Base-by-base conservation (phyloP, 768 basidiomycete species). In the Pleurotus tuber-regium region DNA sequence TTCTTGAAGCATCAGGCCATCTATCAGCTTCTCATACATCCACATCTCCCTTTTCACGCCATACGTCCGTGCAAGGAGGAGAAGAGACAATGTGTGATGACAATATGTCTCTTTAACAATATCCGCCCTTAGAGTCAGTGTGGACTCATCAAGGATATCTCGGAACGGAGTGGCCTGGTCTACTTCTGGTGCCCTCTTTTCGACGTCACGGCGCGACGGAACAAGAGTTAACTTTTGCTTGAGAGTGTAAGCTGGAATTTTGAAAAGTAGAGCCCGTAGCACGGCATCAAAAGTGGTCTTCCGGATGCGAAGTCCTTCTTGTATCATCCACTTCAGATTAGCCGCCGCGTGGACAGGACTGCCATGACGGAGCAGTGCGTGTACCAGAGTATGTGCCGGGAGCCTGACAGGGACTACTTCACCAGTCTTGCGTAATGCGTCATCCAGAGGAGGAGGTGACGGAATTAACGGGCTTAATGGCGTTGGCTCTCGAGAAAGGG, bases 41-140 rank as follows among this genome's bases (percentile, higher is more conserved):
- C 46, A 48, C 30, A 21, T 48, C 18, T 48, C 46, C 23, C 46
- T 31, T 31, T 35, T 48, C 18, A 48, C 46, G 18, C 31, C 46
- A 19, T 48, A 31, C 23, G 4, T 7, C n/a, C 46, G 46, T 16
- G 46, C 46, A 9, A 48, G 29, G 5, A n/a, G 18, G 3, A 48
- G 46, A 19, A 48, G 46, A 21, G 30, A 5, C 12, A 48, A 21
- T 9, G 46, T 11, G 4, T 31, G 31, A 8, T 21, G 46, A 21
- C 28, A 33, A 26, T 31, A 35, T 7, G 4, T 33, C 16, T 48
- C 18, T 14, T 35, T 31, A 9, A 48, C 23, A 9, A 4, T 35
- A 23, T 35, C 31, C n/a, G 29, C n/a, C n/a, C n/a, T n/a, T n/a
- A n/a, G n/a, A n/a, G n/a, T n/a, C n/a, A n/a, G n/a, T n/a, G n/a